Evolutionary conservation across 805 yeast genomes (phyloP), one percentile per base, ranked within the genome.

Genomic region (Dipodascus geniculatus): DNA sequence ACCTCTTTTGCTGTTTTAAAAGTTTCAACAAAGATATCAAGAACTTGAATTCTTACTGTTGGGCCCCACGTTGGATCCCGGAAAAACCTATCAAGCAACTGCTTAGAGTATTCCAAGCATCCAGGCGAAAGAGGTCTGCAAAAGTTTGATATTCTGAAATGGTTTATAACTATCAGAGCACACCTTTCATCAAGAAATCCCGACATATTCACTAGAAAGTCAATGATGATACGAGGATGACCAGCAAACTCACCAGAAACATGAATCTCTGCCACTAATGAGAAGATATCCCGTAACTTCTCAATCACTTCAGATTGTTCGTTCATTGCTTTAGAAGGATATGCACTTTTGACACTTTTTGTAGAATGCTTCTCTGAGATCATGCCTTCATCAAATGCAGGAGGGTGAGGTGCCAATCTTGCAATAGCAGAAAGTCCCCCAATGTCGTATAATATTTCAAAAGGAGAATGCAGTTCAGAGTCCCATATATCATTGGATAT

Each of bases 111-210:
- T 1, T 66, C 71, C 49, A 68, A 67, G 86, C 89, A 83, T 6
- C 71, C 64, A 0, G 74, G 69, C 28, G 75, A 66, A 3, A 81
- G 63, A 9, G 80, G 77, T 1, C 81, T 72, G 61, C 90, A 83
- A 28, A 74, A 61, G 52, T 75, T 73, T 52, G 78, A 77, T 11
- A 71, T 69, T 2, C 68, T 66, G 62, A 79, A 82, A 58, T 69
- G 74, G 2, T 70, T 65, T 23, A 84, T 63, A 2, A 85, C 73
- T 51, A 70, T 72, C 3, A 65, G 58, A n/a, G 75, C 71, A 9
- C 69, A 67, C 2, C 64, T 66, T 1, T 68, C 67, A 9, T 74
- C 67, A 23, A 80, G 57, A 51, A 64, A 63, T 2, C 64, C 65
- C 17, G 75, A 58, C 58, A 75, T 62, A 2, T 59, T 58, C 33